A percentile compares a stretch with the other conserved stretches of the same genome.
phyloP scores from a whole-genome alignment of 2,329 filamentous ascomycete genomes.

The Beauveria bassiana region DNA sequence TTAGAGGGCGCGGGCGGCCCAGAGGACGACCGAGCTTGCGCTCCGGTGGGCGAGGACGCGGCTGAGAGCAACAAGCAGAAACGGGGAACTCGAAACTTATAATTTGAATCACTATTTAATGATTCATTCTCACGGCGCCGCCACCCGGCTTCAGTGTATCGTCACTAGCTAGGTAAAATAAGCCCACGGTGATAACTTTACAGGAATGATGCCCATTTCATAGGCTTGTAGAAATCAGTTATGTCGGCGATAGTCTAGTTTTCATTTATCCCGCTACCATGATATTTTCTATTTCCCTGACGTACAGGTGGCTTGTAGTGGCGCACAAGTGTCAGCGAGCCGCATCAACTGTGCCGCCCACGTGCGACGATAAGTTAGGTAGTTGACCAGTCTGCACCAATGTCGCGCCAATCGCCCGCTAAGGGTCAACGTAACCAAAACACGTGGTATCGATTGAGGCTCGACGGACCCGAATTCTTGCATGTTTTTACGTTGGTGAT shows the following conservation, averaged over 20 bases:
- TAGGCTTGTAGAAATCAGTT: too few species aligned
- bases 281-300: background rate
- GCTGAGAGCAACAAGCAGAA: background rate
- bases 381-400: background rate
- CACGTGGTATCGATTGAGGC: background rate
- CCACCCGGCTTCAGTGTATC: too few species aligned
- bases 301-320: background rate
- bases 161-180: too few species aligned
- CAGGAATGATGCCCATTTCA: too few species aligned
- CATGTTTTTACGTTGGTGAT: too few species aligned
- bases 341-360: background rate
- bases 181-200: too few species aligned
- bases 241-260: background rate
- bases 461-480: background rate
- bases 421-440: background rate
- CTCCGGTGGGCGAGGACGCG: conserved; percentile 1
- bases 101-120: background rate
- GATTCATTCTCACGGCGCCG: background rate
- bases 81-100: background rate
- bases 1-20: conserved; percentile 17
- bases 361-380: background rate
- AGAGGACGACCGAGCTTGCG: conserved; percentile 14
- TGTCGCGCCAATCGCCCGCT: background rate
- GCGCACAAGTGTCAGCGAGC: background rate
- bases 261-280: too few species aligned